Evolutionary conservation across 2,329 filamentous ascomycete genomes (phyloP), one percentile per base, ranked within the genome.

Genomic region (Alternaria metachromatica): DNA sequence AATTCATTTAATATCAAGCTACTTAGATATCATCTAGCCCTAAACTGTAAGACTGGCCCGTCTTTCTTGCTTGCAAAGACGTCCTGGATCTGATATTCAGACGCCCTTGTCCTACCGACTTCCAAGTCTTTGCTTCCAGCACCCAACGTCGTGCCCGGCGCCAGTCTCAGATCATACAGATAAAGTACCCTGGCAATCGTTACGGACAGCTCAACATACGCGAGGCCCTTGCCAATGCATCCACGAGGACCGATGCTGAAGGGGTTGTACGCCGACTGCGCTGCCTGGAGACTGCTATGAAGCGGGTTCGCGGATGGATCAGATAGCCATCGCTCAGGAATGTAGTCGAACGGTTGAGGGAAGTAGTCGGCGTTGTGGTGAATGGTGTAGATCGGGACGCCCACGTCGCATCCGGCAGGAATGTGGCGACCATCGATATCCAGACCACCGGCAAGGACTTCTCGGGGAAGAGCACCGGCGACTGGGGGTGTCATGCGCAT

Each of bases 61-160:
- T 91, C 86, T 82, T 93, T 94, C 71, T 87, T 82, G 71, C 89
- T 91, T 30, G 91, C 92, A 78, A 94, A 93, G 18, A 87, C 90
- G 76, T 94, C 91, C 55, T 86, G 80, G 60, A 93, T 81, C 82
- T 92, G 90, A 78, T 89, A 92, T 83, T 93, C 91, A 2, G 62
- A 74, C 30, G 64, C 50, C 60, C 76, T 74, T 45, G 69, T 73
- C 61, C 78, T 73, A 5, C 77, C 78, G 46, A 68, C 67, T 56
- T 78, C 78, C 21, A 78, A 55, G 63, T 77, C 76, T 20, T 68
- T 69, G 15, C 64, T 68, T 12, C 77, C 78, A 20, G 70, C 77
- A 28, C 78, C 78, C 51, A 80, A 48, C 0, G 60, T 74, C 28
- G 74, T 76, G 10, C 78, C 78, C 4, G 77, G 77, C 44, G 73